Base-by-base conservation (phyloP, 2,329 filamentous ascomycete genomes). In the Monilinia vaccinii-corymbosi region DNA sequence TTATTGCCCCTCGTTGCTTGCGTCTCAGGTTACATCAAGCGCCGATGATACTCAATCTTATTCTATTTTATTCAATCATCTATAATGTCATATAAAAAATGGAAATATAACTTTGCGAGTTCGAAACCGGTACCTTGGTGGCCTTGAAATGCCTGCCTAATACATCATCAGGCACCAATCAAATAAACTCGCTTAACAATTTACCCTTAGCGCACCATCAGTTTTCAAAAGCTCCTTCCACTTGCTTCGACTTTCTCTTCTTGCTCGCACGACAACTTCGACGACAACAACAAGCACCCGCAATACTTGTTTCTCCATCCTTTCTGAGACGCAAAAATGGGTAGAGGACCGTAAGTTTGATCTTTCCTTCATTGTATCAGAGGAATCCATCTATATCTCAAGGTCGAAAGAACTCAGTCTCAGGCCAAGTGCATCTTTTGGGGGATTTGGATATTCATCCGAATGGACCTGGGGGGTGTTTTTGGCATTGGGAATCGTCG, bases 261-360 rank as follows among this genome's bases (percentile, higher is more conserved):
- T 36, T 34, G 23, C 50, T 36, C 11, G n/a, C 34, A 21, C 57
- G 57, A 60, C 57, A 60, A 60, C 57, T 56, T 53, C 57, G 50
- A 55, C 57, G 40, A 51, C 57, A 60, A 51, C 57, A 60, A 60
- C 49, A 53, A 60, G 25, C 57, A 60, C 49, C 48, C 56, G 48
- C 21, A 44, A 42, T 51, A 51, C 23, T 58, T 34, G 56, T 58
- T 51, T 58, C 45, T 53, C 45, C 63, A 64, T 60, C 40, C 57
- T 60, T 25, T 63, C 60, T 61, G 64, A 71, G 64, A 66, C 64
- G 67, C 65, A 65, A 71, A 62, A 61, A 81, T 80, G 78, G 77
- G 75, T 74, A 77, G 78, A 74, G 78, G 78, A 79, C 69, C 68
- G 69, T 71, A 67, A 68, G 69, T 69, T 32, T 44, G 11, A 47